Base-by-base conservation (phyloP, 2,329 filamentous ascomycete genomes). In the Fusarium papillatum region DNA sequence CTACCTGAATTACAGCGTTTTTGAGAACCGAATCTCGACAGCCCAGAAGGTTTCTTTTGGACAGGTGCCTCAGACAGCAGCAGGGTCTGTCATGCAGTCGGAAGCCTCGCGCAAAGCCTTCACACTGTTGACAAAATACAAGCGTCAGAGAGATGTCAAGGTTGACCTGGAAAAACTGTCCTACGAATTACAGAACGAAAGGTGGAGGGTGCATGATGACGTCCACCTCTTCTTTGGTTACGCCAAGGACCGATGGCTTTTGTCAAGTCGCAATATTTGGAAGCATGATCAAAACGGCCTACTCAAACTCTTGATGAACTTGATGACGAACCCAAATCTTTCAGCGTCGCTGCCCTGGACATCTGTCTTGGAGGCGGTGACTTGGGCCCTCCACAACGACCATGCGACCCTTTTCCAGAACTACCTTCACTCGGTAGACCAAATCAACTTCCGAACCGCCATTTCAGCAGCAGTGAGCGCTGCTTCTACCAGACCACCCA, bases 131-230 rank as follows among this genome's bases (percentile, higher is more conserved):
- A 2, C 29, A 2, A 62, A 26, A 7, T 9, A 46, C 14, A 16
- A 5, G 6, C 59, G 39, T 2, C 59, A 6, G 0, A 17, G 24
- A 2, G 39, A 22, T 2, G 5, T 13, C 2, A 43, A 16, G 11
- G 38, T 43, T 0, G 38, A 62, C 13, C 7, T 62, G 38, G 59
- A 62, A 39, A 43, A 16, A 13, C 7, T 62, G 0, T 43, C 38
- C 3, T 43, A 43, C 24, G 24, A 62, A 9, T 8, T 41, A 19
- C 59, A 62, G 24, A 43, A 7, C 1, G 10, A 22, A 7, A 61
- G 3, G 22, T 31, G 17, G 36, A 39, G 19, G 9, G 38, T 26
- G 7, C 24, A 2, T 26, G 31, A 24, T 17, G 36, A 43, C 2
- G 57, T 61, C 7, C 36, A 29, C 11, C n/a, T 29, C 11, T 41